Conservation (phyloP, 208 protist species). For the Acanthamoeba lenticulata region DNA sequence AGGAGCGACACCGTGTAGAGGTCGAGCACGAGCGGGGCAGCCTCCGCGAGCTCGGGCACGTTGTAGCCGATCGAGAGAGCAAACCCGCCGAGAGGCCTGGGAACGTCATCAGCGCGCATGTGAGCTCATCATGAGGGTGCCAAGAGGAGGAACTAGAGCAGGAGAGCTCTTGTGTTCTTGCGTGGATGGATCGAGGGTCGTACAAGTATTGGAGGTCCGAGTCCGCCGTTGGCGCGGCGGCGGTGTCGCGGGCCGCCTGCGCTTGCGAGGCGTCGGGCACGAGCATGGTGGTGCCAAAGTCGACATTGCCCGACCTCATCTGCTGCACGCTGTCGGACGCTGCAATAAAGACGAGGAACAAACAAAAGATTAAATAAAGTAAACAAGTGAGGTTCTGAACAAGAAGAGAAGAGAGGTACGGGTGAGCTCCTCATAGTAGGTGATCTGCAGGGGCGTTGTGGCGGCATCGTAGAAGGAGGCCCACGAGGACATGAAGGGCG, state of each 20-base stretch:
- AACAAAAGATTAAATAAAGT: too few species aligned
- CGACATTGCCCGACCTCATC: neutral
- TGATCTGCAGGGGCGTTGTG: neutral
- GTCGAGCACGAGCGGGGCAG: neutral
- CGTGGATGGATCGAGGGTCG: neutral
- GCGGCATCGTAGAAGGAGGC: neutral
- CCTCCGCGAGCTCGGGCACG: neutral
- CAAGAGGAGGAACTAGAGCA: neutral
- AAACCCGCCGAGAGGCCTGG: neutral
- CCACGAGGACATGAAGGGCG: neutral
- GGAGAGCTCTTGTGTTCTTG: too few species aligned
- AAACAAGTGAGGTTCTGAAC: too few species aligned
- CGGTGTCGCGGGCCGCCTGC: too few species aligned
- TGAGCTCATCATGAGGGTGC: too few species aligned
- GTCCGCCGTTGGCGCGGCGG: neutral
- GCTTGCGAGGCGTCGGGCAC: neutral
- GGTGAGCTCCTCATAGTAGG: neutral
- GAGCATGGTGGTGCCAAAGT: neutral
- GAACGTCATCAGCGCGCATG: neutral
- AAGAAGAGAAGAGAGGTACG: neutral
- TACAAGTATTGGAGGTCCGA: neutral
- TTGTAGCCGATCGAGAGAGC: neutral
- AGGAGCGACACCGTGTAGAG: neutral
- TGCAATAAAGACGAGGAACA: neutral
- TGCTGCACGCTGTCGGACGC: neutral